A percentile compares a stretch with the other conserved stretches of the same genome.
Conservation (phyloP, 2,329 filamentous ascomycete species). For the Ophiostoma perfectum region DNA sequence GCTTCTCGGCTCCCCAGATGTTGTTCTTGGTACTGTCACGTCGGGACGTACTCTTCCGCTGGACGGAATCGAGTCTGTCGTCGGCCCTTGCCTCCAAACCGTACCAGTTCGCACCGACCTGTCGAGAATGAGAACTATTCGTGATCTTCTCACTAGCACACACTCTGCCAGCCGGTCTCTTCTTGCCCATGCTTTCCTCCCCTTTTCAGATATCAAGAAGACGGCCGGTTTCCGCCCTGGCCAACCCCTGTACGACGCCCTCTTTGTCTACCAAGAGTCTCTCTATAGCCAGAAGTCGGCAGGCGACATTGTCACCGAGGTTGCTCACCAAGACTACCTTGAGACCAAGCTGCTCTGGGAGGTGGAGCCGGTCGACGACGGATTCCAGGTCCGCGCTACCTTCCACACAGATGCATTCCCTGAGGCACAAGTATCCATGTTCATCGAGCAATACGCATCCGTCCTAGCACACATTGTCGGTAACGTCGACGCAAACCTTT, state of each 20-base stretch:
- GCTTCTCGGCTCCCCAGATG: constrained; percentile 59
- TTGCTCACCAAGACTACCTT: constrained; percentile 61
- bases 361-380: constrained; percentile 55
- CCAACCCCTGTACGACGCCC: constrained; percentile 63
- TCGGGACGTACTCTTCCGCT: constrained; percentile 76
- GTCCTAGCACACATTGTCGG: constrained; percentile 36
- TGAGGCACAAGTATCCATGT: constrained; percentile 45
- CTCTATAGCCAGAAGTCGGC: constrained; percentile 37
- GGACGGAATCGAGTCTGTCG: constrained; percentile 61
- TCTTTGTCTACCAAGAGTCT: constrained; percentile 83
- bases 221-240: constrained; percentile 49
- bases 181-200: constrained; percentile 57
- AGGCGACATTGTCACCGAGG: constrained; percentile 43
- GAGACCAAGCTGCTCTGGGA: constrained; percentile 75
- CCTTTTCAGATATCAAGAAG: constrained; percentile 65
- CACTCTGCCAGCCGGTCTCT: constrained; percentile 61
- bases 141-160: constrained; percentile 58
- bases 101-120: constrained; percentile 66
- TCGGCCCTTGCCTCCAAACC: constrained; percentile 75
- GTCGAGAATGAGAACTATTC: constrained; percentile 43
- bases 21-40: constrained; percentile 71
- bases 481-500: constrained; percentile 30
- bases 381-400: constrained; percentile 42
- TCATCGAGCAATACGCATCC: constrained; percentile 58
- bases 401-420: constrained; percentile 48